Base-by-base conservation (phyloP, 1,284 basidiomycete genomes). In the Irpex rosettiformis region DNA sequence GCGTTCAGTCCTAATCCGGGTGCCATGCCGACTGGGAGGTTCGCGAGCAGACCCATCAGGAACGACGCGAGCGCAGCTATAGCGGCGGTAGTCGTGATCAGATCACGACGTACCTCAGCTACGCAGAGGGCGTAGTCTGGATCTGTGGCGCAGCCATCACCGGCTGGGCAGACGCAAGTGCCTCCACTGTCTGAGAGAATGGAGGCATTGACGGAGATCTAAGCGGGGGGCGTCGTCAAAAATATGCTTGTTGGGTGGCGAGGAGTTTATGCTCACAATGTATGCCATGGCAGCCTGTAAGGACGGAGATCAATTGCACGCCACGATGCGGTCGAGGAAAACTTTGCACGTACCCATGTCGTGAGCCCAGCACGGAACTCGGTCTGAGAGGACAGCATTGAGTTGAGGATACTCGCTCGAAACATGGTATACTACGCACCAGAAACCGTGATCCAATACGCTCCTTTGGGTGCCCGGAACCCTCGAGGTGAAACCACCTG, bases 151-250 rank as follows among this genome's bases (percentile, higher is more conserved):
- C 88, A 89, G 22, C 75, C 69, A 67, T 84, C 79, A 37, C 71
- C 65, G 0, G 77, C 73, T 1, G 78, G 73, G 74, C 93, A 95
- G 54, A 84, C 87, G 69, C 93, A 95, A 2, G 92, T 86, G 57
- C 93, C 93, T 59, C 93, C 93, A 1, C 89, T 82, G 62, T 86
- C 82, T 4, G 84, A 80, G 33, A 95, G 70, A 66, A 94, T 94
- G 21, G 85, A 78, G 21, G 89, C 89, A 70, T 94, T 93, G 66
- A 94, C 89, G 47, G 91, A 91, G 65, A 94, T 93, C 86, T 93
- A 45, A n/a, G 6, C 3, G 30, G 5, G 21, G 33, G 22, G 18
- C 24, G 25, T 33, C 37, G 27, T 57, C 54, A 33, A 21, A 4
- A 55, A 13, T 18, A 52, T n/a, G 30, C 25, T 28, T 25, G 48